Evolutionary conservation across 176 grass and related monocot genomes (phyloP), one percentile per base, ranked within the genome.

Genomic region (Tillandsia fasciculata): DNA sequence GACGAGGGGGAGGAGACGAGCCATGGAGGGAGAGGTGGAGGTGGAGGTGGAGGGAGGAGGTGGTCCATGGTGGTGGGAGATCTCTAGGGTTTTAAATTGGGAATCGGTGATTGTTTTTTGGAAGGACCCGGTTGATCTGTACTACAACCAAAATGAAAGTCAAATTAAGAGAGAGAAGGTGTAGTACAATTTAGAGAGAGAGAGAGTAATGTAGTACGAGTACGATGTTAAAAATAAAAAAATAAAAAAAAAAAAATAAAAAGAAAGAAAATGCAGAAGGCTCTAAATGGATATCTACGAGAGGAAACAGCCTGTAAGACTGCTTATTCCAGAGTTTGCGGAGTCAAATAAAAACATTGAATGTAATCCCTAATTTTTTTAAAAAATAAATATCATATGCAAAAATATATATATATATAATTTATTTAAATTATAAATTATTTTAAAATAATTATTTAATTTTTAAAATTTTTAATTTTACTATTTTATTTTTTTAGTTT

Each of bases 1-100:
- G 49, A 89, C 63, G 14, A 14, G 29, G 11, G 74, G 10, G 57
- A 79, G 1, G 56, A 54, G 5, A 10, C 48, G 65, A 70, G 33
- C 64, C 72, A 24, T 54, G 52, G 71, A 15, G 68, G 1, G 12
- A 50, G 49, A 26, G 48, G 26, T 12, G 12, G 9, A 54, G 65
- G n/a, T 9, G 15, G n/a, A 5, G 8, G 9, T 59, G 3, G 33
- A 42, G n/a, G n/a, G n/a, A n/a, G n/a, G 9, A 54, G 65, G n/a
- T 9, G 15, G n/a, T 1, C 33, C n/a, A 59, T 59, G 54, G 15
- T 59, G 2, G 4, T 59, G 12, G 9, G 14, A 18, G 54, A 17
- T 22, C 22, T 22, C 14, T 59, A 59, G 54, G 33, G 33, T 42
- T 42, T 42, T 42, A 59, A 59, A 8, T 18, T 17, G 54, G 54